Percentiles rank a stretch among this genome's conserved stretches.
Conservation (phyloP, 2,329 filamentous ascomycete genomes). For the Shiraia sp. region DNA sequence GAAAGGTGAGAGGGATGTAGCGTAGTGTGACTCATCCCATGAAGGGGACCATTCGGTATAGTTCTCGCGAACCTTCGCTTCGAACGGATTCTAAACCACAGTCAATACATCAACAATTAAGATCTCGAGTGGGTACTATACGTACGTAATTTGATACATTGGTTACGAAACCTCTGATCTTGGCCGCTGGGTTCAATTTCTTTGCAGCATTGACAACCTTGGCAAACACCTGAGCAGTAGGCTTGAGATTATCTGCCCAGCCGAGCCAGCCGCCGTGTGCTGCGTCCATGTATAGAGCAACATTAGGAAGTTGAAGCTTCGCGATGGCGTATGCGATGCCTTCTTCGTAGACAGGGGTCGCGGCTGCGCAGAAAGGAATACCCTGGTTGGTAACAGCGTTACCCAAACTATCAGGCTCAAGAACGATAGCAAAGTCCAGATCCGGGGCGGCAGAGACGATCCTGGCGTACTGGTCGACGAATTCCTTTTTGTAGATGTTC, state of each 20-base stretch:
- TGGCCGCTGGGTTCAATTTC: constrained; percentile 24
- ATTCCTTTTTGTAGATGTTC: constrained; percentile 32
- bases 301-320: constrained; percentile 32
- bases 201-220: constrained; percentile 28
- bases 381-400: constrained; percentile 34
- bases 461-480: constrained; percentile 32
- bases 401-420: constrained; percentile 33
- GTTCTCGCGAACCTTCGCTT: constrained; percentile 26
- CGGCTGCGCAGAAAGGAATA: constrained; percentile 24
- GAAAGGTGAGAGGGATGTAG: constrained; percentile 19
- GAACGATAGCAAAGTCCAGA: constrained; percentile 34
- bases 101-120: no score
- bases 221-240: constrained; percentile 28
- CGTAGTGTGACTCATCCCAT: constrained; percentile 33
- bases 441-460: constrained; percentile 26
- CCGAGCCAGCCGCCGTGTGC: constrained; percentile 36
- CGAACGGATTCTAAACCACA: constrained; percentile 32
- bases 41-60: constrained; percentile 29
- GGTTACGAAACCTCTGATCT: constrained; percentile 30
- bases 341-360: constrained; percentile 31
- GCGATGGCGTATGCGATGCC: constrained; percentile 36
- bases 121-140: no score
- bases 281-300: constrained; percentile 35
- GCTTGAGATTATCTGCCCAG: constrained; percentile 34
- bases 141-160: constrained; percentile 37